Conservation (phyloP, 2,329 filamentous ascomycete genomes). For the Colletotrichum cuscutae region DNA sequence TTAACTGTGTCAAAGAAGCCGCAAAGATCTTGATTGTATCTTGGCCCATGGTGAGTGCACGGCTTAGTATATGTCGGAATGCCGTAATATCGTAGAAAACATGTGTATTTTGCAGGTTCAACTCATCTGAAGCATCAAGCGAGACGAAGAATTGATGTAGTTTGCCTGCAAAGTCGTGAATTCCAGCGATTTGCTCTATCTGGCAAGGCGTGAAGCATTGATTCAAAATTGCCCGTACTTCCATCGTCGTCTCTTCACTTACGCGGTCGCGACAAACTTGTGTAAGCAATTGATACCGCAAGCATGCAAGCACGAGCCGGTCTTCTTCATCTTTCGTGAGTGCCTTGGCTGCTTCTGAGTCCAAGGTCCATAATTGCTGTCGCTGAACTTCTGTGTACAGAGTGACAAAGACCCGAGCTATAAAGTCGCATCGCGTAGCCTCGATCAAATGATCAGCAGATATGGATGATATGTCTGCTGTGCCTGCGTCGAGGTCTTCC, state of each 20-base stretch:
- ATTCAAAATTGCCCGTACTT: not conserved
- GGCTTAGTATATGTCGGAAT: not conserved
- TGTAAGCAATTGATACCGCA: not conserved
- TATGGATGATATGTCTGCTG: not conserved
- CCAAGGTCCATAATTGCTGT: not conserved
- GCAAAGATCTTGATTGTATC: not conserved
- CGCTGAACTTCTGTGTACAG: not conserved
- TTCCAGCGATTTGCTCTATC: not conserved
- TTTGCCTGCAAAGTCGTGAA: not conserved
- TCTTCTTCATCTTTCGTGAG: not conserved
- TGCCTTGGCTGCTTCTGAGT: not conserved
- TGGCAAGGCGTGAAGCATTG: not conserved
- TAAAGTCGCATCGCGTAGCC: not conserved
- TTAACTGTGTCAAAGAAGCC: not conserved
- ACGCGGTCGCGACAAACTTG: not conserved
- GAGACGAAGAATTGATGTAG: not conserved
- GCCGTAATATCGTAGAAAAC: not conserved
- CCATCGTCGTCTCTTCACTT: not conserved
- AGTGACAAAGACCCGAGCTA: not conserved
- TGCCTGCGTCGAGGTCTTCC: not conserved
- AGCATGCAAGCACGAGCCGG: not conserved
- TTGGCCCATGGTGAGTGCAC: not conserved
- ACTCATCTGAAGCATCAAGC: not conserved
- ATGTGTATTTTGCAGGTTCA: not conserved
- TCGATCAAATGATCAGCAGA: not conserved